phyloP scores from a whole-genome alignment of 2,329 filamentous ascomycete species.

The Cercospora citrullina region DNA sequence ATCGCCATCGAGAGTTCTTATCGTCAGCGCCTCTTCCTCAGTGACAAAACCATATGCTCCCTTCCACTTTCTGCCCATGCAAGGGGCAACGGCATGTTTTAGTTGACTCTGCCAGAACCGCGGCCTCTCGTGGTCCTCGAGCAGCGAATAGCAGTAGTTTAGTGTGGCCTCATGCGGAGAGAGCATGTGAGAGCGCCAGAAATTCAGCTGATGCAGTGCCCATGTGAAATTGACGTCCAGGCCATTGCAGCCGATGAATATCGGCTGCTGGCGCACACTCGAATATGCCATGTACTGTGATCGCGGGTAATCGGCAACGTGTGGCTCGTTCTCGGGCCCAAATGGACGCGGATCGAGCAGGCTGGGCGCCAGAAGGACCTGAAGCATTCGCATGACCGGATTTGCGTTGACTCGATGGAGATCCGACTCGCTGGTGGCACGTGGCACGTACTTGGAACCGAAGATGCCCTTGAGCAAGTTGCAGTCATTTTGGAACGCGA shows the following conservation, averaged over 20 bases:
- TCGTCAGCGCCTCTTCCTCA: not conserved
- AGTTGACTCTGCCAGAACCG: slow-evolving; percentile 36
- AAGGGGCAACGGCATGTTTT: slow-evolving; percentile 28
- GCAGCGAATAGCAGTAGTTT: slow-evolving; percentile 38
- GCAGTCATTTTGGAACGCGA: slow-evolving; percentile 2
- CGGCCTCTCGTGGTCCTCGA: slow-evolving; percentile 44
- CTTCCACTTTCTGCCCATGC: slow-evolving; percentile 51
- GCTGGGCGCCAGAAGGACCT: slow-evolving; percentile 36
- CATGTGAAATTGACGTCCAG: slow-evolving; percentile 48
- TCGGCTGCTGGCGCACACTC: slow-evolving; percentile 35
- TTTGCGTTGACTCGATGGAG: slow-evolving; percentile 1
- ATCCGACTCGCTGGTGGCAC: not conserved
- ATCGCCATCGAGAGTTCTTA: not conserved
- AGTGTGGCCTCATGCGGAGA: slow-evolving; percentile 42
- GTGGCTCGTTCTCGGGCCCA: slow-evolving; percentile 2
- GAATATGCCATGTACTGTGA: slow-evolving; percentile 51
- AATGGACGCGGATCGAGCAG: slow-evolving; percentile 26
- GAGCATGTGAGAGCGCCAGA: slow-evolving; percentile 55
- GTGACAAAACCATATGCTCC: slow-evolving; percentile 50
- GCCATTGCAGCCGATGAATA: slow-evolving; percentile 45
- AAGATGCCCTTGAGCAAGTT: slow-evolving; percentile 16
- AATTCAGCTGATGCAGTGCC: slow-evolving; percentile 52
- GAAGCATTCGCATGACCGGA: slow-evolving; percentile 31
- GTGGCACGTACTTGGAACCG: not conserved
- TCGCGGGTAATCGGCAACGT: slow-evolving; percentile 41